phyloP scores from a whole-genome alignment of 2,329 filamentous ascomycete species.

The Colletotrichum trifolii region DNA sequence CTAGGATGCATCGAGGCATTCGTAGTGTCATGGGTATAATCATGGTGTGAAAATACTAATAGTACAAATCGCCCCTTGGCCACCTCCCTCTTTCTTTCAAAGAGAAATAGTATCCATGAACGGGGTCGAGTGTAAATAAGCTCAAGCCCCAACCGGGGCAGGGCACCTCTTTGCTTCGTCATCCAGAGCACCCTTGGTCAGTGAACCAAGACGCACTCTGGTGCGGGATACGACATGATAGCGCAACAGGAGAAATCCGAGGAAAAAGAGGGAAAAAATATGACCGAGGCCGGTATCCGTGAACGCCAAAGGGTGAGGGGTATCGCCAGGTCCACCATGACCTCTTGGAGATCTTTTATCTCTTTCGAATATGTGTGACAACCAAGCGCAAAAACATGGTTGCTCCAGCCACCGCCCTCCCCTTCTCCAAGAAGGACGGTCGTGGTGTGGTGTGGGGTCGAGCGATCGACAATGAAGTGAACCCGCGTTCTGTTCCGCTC shows the following conservation, averaged over 20 bases:
- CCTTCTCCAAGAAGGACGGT: constrained; percentile 3
- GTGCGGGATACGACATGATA: constrained; percentile 14
- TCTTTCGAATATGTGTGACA: constrained; percentile 24
- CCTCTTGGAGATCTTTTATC: constrained; percentile 32
- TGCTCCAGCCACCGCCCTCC: constrained; percentile 26
- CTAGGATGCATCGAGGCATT: constrained; percentile 22
- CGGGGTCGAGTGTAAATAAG: constrained; percentile 5
- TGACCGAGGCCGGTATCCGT: constrained; percentile 22
- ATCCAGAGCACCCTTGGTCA: constrained; percentile 21
- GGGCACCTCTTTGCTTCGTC: constrained; percentile 12
- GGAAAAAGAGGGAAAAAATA: constrained; percentile 1
- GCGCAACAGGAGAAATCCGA: constrained; percentile 15
- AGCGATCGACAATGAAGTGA: constrained; percentile 25
- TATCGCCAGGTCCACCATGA: constrained; percentile 37
- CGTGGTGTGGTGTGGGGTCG: constrained; percentile 16
- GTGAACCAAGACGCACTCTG: not conserved
- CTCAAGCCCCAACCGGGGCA: not conserved
- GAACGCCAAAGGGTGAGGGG: constrained; percentile 36
- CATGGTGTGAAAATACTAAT: constrained; percentile 31
- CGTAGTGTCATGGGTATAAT: constrained; percentile 34
- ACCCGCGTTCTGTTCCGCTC: not conserved
- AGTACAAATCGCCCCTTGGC: constrained; percentile 24
- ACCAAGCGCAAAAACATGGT: constrained; percentile 17
- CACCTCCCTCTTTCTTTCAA: constrained; percentile 11
- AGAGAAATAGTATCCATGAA: not conserved